Percentiles rank a stretch among this genome's conserved stretches.
phyloP scores from a whole-genome alignment of 1,139 yeast genomes.

The Yamadazyma dushanensis region DNA sequence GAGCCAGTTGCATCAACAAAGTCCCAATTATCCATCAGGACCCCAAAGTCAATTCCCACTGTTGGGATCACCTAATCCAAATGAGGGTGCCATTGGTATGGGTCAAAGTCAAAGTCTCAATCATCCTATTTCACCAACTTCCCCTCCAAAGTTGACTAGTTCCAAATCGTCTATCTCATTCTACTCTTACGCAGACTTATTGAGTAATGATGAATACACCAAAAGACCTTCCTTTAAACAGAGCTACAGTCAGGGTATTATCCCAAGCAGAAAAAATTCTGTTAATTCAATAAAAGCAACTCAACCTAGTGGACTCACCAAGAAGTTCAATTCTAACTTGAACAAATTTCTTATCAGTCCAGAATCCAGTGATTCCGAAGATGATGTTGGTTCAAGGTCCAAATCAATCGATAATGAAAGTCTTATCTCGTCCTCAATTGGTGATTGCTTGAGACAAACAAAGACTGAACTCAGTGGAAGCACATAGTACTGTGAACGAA shows the following conservation, averaged over 20 bases:
- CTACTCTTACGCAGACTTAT: constrained; percentile 79
- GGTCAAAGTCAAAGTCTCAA: constrained; percentile 4
- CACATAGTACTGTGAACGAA: too few relatives aligned
- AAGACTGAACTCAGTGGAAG: constrained; percentile 32
- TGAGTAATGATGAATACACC: constrained; percentile 59
- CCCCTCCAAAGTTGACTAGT: constrained; percentile 41
- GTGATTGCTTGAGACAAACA: constrained; percentile 41
- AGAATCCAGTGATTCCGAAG: constrained; percentile 30
- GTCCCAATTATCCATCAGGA: constrained; percentile 6
- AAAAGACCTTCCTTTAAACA: constrained; percentile 57
- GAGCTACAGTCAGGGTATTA: constrained; percentile 30
- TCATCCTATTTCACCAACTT: constrained; percentile 24
- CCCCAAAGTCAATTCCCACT: constrained; percentile 3
- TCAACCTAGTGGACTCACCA: constrained; percentile 7
- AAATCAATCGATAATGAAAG: constrained; percentile 27
- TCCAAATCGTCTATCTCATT: constrained; percentile 61
- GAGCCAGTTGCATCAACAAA: constrained; percentile 20
- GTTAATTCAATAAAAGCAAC: constrained; percentile 7
- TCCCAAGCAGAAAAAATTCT: constrained; percentile 25
- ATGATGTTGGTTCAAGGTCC: constrained; percentile 12
- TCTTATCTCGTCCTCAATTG: constrained; percentile 38
- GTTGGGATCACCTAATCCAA: background rate
- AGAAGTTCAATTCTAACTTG: constrained; percentile 16
- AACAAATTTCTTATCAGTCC: constrained; percentile 30
- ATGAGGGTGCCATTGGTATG: constrained; percentile 7